Evolutionary conservation across 352 stramenopile species (phyloP), one percentile per base, ranked within the genome.

Genomic region (Phytophthora foliorum): DNA sequence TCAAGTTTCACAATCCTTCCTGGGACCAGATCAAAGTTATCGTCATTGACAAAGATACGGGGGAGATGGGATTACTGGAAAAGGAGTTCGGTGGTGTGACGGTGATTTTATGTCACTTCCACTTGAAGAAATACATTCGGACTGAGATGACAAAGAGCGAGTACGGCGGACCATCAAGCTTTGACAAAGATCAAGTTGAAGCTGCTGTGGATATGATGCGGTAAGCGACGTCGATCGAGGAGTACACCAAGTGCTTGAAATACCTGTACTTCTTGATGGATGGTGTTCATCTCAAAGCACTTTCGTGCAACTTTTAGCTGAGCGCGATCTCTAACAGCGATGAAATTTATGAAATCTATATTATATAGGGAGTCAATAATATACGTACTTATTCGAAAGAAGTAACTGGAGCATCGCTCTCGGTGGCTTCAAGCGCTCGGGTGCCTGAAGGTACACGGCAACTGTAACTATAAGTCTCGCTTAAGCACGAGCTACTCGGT

Each of bases 201-300:
- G 46, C 39, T 39, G 46, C 46, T 13, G 46, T 54, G 46, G 46
- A 54, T 38, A 39, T 54, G 46, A 54, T 54, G 46, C n/a, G 25
- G 10, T 21, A 10, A n/a, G 46, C 46, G 8, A 16, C 8, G 7
- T 25, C 46, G 9, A 5, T 34, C 14, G 42, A 50, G 17, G 42
- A 50, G 42, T 50, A 50, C 42, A 50, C 42, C 2, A 50, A 50
- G 42, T 50, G 31, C 17, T 14, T 50, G 42, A 50, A 31, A 5
- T 50, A 50, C 17, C 5, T 50, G 19, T 50, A 50, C 42, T 31
- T 50, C 17, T 9, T 50, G 19, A 2, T 50, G 19, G 42, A 50
- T 31, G 42, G 42, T 25, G 7, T 50, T 31, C n/a, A 31, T 50
- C 42, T 44, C 38, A 19, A n/a, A n/a, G n/a, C n/a, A n/a, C n/a